Base-by-base conservation (phyloP, 495 filamentous ascomycete species). In the Filosporella fistucella region DNA sequence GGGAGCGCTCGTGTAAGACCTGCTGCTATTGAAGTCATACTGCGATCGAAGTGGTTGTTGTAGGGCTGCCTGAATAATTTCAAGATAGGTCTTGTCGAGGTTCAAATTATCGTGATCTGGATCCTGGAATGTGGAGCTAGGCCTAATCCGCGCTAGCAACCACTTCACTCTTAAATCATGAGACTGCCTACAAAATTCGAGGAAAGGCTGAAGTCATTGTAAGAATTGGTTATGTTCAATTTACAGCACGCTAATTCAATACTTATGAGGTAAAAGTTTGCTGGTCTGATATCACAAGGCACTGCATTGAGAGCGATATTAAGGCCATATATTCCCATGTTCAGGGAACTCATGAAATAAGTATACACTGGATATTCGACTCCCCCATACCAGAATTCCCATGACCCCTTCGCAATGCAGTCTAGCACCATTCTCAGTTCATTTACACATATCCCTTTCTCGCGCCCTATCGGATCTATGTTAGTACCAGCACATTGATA, bases 1-100 rank as follows among this genome's bases (percentile, higher is more conserved):
- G 93, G 93, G 12, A 98, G 76, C 34, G 85, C 80, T 62, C 83
- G 84, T 21, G 90, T 77, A 24, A 98, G 81, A 24, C 88, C 85
- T 17, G 84, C 76, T 41, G 85, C 79, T 60, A 91, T 75, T 33
- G 78, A 85, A 42, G 81, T 66, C 85, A 89, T 89, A 48, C 35
- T 60, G 13, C 39, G 23, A n/a, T 38, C 51, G 49, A 47, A 32
- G 34, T 44, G 5, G 16, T 13, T 7, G 20, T 17, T 30, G 29
- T 48, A 41, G 21, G 30, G 23, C 24, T 30, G 10, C 11, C n/a
- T 20, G 14, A 43, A 28, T 17, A 41, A 44, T 59, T 52, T 42
- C 35, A 42, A 16, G 43, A 39, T 42, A 3, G 5, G 33, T 24
- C 10, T n/a, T n/a, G 24, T 52, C 32, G 21, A 42, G 26, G 28